Evolutionary conservation across 768 basidiomycete species (phyloP), one percentile per base, ranked within the genome.

Genomic region (Lactarius akahatsu): DNA sequence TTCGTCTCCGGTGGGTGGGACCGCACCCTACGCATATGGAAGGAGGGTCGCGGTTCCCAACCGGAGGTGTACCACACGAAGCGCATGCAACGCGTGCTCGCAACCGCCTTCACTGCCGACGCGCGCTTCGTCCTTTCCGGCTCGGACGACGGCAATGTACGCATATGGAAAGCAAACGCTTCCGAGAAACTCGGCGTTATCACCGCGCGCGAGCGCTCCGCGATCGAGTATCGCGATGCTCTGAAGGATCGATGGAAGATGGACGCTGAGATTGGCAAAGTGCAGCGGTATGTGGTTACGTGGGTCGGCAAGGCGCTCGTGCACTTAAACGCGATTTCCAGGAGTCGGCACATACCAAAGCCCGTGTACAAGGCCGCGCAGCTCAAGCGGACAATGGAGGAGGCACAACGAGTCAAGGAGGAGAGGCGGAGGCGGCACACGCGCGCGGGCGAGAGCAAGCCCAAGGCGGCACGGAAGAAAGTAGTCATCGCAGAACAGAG

Each of bases 1-100:
- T 97, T 98, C 75, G 96, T 98, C 32, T 94, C 91, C 68, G 97
- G 97, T 13, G 91, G 93, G 2, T 98, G 96, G 89, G 97, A 99
- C 76, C 85, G 96, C 55, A 98, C 96, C 2, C 83, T 98, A 55
- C 81, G 96, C 66, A 85, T 98, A 76, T 99, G 96, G 96, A 88
- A 88, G 71, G 88, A 93, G 71, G 92, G 90, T 32, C 85, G 82
- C 50, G 95, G 96, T 0, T 86, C 86, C 36, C 82, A 83, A 8
- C 86, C 91, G 18, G 96, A 98, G 75, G 89, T 95, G 8, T 99
- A 98, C 74, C 96, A 98, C 76, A 96, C 95, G 18, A 98, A 98
- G 78, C 91, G 97, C 55, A 99, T 99, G 97, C 97, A 98, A 77
- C 85, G 96, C 67, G 93, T 99, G 40, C 90, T 93, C 55, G 91